These are phyloP conservation scores for Streptanthus diversifolius DNA, from an alignment of 345 rosid genomes.

Conservation along the genomic window DNA sequence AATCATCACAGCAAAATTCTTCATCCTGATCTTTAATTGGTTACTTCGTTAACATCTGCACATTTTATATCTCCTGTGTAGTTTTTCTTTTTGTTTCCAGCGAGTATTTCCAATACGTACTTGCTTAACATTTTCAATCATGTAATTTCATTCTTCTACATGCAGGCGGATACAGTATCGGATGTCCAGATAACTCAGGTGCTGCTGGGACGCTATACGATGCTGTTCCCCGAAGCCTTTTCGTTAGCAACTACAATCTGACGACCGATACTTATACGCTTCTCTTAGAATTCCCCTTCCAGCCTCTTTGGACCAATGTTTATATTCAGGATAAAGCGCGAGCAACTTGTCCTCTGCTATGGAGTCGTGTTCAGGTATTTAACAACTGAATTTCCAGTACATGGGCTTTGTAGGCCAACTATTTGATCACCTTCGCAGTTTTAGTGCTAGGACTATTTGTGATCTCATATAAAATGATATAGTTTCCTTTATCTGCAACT, in stretches of 20 bases:
- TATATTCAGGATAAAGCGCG: constrained; percentile 78
- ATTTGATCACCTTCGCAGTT: background rate
- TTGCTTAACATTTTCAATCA: constrained; percentile 1
- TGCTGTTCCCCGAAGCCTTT: constrained; percentile 91
- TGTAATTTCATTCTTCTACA: constrained; percentile 16
- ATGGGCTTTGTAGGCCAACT: background rate
- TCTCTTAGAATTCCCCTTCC: constrained; percentile 92
- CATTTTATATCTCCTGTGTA: background rate
- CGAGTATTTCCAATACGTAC: background rate
- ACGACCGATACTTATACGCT: constrained; percentile 89
- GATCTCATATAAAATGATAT: constrained; percentile 11
- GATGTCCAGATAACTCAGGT: constrained; percentile 88
- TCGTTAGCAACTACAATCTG: constrained; percentile 78
- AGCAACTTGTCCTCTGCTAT: constrained; percentile 93
- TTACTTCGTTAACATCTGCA: constrained; percentile 9
- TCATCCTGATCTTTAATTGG: constrained; percentile 3
- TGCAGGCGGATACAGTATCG: constrained; percentile 80
- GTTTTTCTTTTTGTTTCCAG: background rate
- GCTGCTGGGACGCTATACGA: constrained; percentile 97
- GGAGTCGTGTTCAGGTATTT: constrained; percentile 99
- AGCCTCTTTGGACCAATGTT: constrained; percentile 92
- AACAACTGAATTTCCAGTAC: constrained; percentile 7
- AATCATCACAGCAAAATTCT: background rate
- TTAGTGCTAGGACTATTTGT: background rate
- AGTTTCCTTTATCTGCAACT: background rate